Conservation (phyloP, 768 basidiomycete species). For the Leucosporidium scottii region DNA sequence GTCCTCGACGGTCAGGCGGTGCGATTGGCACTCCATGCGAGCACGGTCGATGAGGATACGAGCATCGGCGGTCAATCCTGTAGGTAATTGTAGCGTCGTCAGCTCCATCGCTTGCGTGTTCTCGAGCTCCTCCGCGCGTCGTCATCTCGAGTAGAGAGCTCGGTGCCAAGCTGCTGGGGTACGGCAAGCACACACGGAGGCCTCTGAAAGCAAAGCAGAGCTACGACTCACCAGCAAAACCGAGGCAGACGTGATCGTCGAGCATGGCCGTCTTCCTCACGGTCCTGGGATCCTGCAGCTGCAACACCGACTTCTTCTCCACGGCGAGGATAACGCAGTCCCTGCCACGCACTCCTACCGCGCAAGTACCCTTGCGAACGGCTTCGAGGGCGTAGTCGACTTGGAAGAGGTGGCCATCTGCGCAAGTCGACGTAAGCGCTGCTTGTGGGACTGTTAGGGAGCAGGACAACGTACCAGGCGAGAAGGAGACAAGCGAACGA, state of each 20-base stretch:
- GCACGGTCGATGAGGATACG: conserved; percentile 97
- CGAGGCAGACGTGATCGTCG: conserved; percentile 93
- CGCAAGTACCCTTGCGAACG: conserved; percentile 92
- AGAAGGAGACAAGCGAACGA: too few relatives aligned
- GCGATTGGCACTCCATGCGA: conserved; percentile 92
- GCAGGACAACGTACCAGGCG: too few relatives aligned
- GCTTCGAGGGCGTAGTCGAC: conserved; percentile 99
- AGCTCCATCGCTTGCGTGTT: neutral
- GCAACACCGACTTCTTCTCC: conserved; percentile 96
- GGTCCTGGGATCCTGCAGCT: conserved; percentile 95
- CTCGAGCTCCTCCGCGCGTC: neutral
- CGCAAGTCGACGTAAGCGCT: too few relatives aligned
- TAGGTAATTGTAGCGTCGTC: neutral
- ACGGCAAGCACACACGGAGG: neutral
- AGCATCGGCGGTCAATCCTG: conserved; percentile 94
- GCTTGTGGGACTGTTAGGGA: too few relatives aligned
- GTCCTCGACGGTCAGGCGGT: conserved; percentile 94
- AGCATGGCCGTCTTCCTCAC: conserved; percentile 97
- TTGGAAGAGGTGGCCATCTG: conserved; percentile 95
- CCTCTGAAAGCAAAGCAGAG: too few relatives aligned
- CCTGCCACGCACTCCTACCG: conserved; percentile 90
- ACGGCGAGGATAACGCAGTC: conserved; percentile 94
- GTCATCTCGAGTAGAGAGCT: neutral
- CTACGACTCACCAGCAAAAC: conserved; percentile 74
- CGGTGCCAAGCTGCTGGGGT: neutral